Evolutionary conservation across 768 basidiomycete species (phyloP).

Genomic region (Phylloporus arenicola): DNA sequence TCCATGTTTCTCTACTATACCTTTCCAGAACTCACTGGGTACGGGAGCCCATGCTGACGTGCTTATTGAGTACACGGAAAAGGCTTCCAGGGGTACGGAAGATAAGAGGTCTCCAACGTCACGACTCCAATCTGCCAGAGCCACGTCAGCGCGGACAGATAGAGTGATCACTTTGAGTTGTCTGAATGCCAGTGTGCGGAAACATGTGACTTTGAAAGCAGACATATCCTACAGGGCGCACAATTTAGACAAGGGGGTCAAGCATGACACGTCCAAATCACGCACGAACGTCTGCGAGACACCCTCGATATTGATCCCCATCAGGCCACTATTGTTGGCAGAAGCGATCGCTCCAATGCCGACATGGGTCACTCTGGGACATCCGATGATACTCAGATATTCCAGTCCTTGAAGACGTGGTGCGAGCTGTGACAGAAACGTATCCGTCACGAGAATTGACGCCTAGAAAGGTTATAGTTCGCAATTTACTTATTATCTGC

Average conservation of each 20-base stretch:
- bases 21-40: conserved; percentile 46
- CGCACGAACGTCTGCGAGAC: conserved; percentile 57
- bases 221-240: conserved; percentile 45
- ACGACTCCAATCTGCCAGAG: conserved; percentile 41
- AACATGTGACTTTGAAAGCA: conserved; percentile 39
- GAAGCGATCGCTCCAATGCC: conserved; percentile 52
- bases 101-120: conserved; percentile 41
- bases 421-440: conserved; percentile 45
- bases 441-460: conserved; percentile 56
- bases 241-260: background rate
- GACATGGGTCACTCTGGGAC: conserved; percentile 58
- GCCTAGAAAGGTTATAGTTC: conserved; percentile 34
- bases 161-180: conserved; percentile 55
- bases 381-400: conserved; percentile 59
- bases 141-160: conserved; percentile 37
- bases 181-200: conserved; percentile 31
- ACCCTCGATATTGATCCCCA: conserved; percentile 55
- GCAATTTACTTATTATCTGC: background rate
- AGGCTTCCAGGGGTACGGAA: conserved; percentile 46
- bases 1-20: conserved; percentile 48
- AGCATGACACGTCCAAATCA: conserved; percentile 3
- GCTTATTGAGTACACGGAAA: conserved; percentile 59
- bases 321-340: conserved; percentile 41
- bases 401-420: conserved; percentile 47
- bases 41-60: conserved; percentile 36